phyloP scores from a whole-genome alignment of 2,329 filamentous ascomycete species.

The Neoascochyta sp. region DNA sequence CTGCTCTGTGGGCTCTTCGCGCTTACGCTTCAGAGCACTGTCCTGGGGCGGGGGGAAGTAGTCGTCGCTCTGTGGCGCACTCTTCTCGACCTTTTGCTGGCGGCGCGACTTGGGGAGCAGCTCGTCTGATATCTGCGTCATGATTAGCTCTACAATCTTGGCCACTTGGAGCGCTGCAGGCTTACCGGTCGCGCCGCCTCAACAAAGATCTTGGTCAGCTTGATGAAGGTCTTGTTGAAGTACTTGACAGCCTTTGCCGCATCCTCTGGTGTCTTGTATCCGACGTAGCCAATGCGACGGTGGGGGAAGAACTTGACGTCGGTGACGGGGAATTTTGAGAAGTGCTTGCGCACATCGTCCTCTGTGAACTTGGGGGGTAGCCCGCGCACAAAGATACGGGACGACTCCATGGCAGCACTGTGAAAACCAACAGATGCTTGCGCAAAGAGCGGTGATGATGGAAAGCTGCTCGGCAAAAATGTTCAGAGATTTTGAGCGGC shows the following conservation, averaged over 20 bases:
- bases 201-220: slow-evolving; percentile 89
- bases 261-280: slow-evolving; percentile 78
- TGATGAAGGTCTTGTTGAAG: slow-evolving; percentile 92
- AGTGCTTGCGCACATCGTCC: slow-evolving; percentile 84
- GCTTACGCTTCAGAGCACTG: slow-evolving; percentile 63
- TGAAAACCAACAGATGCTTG: slow-evolving; percentile 12
- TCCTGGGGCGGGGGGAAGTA: slow-evolving; percentile 24
- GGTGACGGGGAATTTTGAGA: slow-evolving; percentile 75
- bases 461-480: slow-evolving; percentile 6
- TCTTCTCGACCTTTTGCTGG: slow-evolving; percentile 28
- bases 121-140: slow-evolving; percentile 30
- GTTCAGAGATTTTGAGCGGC: slow-evolving; percentile 10
- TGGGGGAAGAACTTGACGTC: slow-evolving; percentile 89
- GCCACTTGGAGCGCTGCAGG: not conserved
- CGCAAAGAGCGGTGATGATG: slow-evolving; percentile 8
- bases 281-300: slow-evolving; percentile 90
- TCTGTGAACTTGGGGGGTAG: slow-evolving; percentile 82
- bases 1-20: slow-evolving; percentile 52
- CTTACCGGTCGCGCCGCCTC: slow-evolving; percentile 80
- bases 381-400: slow-evolving; percentile 67
- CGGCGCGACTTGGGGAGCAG: slow-evolving; percentile 34
- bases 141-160: slow-evolving; percentile 23
- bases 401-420: slow-evolving; percentile 61
- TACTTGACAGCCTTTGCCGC: slow-evolving; percentile 84
- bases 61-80: slow-evolving; percentile 19